Evolutionary conservation across 2,329 filamentous ascomycete species (phyloP), one percentile per base, ranked within the genome.

Genomic region (Thielaviopsis ethacetica): DNA sequence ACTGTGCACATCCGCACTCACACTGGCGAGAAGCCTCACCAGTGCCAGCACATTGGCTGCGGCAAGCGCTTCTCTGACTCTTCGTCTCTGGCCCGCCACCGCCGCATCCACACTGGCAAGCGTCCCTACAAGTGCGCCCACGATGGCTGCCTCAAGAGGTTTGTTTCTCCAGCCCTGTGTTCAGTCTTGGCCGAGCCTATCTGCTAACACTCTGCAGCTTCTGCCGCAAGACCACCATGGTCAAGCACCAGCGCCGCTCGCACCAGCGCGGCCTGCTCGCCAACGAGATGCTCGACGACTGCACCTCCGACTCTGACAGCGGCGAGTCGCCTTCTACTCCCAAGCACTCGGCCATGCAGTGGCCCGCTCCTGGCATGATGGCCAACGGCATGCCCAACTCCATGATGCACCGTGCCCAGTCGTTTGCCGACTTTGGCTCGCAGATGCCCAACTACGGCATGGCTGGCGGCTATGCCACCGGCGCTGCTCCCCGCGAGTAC

Each of bases 1-100:
- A 86, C 82, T 2, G 83, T 86, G 49, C 84, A 87, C 67, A 83
- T 83, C 59, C 78, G 84, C 63, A 86, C 82, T 13, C 84, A 86
- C 63, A 86, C 82, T 0, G 82, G 83, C 59, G 84, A 86, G 71
- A 87, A 86, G 69, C 84, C 84, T 61, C 82, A 86, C 64, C 77
- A 81, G 65, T 87, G 84, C 65, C 77, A 82, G 66, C 78, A 84
- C 63, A 70, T 77, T 26, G 82, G 80, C 21, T 86, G 83, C 65
- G 80, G 79, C 52, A 86, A 86, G 71, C 75, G 81, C 49, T 86
- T 86, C 66, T 85, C 83, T 58, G 83, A 86, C 70, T 84, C 81
- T 9, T 85, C 82, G 2, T 83, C 80, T 70, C 71, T 85, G 60
- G 81, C 81, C 50, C 76, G 82, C 34, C 82, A 85, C 67, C 76